These are phyloP conservation scores for Rhodamnia rubescens DNA, from an alignment of 345 rosid genomes.

Conservation along the genomic window DNA sequence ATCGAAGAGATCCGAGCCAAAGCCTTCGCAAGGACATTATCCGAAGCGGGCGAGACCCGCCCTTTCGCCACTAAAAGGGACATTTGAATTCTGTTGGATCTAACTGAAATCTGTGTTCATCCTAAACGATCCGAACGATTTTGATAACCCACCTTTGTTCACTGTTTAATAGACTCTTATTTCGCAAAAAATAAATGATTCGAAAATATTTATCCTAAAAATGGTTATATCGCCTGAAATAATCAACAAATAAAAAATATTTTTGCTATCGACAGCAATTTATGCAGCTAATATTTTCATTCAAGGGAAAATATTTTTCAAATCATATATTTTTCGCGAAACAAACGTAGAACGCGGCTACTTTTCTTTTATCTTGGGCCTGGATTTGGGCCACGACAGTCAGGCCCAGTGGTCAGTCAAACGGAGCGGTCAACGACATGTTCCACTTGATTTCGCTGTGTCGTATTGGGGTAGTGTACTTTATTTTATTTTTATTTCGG, in stretches of 20 bases:
- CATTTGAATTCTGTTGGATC: background rate
- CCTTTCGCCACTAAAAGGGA: background rate
- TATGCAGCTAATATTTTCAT: no score
- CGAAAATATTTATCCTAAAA: no score
- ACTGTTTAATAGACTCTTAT: background rate
- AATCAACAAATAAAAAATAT: no score
- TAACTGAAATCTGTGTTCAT: no score
- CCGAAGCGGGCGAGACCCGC: rapidly evolving
- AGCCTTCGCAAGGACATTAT: background rate
- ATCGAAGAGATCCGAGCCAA: background rate
- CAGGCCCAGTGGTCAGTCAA: background rate
- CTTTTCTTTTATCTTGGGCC: background rate
- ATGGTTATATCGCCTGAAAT: no score
- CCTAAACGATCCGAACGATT: background rate
- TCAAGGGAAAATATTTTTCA: no score
- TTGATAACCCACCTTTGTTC: background rate
- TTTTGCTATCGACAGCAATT: no score
- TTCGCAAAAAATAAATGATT: no score
- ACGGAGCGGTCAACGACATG: background rate
- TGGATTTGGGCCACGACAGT: background rate
- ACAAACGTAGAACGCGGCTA: no score
- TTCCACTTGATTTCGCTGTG: background rate
- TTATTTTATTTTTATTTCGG: background rate
- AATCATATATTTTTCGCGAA: no score
- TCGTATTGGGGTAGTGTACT: background rate